phyloP scores from a whole-genome alignment of 768 basidiomycete species.

The Russula sp. region DNA sequence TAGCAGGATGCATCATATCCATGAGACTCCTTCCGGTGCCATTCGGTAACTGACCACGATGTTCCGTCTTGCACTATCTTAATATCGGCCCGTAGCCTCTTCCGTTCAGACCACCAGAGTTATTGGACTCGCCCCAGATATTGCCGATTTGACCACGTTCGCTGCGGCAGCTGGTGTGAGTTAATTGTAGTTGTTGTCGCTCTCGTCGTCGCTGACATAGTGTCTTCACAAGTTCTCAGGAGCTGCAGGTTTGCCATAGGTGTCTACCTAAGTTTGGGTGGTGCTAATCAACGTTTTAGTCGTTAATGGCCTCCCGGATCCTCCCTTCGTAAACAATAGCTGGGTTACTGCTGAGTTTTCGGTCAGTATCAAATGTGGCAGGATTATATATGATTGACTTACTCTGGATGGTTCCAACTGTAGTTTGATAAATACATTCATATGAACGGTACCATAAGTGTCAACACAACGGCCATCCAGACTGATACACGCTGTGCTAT shows the following conservation, averaged over 20 bases:
- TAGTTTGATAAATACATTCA: conserved; percentile 40
- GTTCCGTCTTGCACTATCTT: not conserved
- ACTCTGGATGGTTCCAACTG: not conserved
- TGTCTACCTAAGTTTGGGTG: conserved; percentile 7
- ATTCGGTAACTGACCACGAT: conserved; percentile 29
- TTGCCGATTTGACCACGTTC: conserved; percentile 11
- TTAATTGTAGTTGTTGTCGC: conserved; percentile 32
- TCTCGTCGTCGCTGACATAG: not conserved
- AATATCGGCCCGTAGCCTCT: not conserved
- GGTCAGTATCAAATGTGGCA: conserved; percentile 30
- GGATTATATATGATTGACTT: not conserved
- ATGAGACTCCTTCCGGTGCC: conserved; percentile 27
- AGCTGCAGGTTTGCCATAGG: conserved; percentile 14
- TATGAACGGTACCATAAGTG: conserved; percentile 47
- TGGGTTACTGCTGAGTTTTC: conserved; percentile 54
- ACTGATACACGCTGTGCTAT: conserved; percentile 44
- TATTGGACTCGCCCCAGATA: conserved; percentile 18
- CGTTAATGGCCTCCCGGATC: conserved; percentile 44
- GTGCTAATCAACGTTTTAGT: conserved; percentile 42
- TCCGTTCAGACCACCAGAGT: conserved; percentile 7
- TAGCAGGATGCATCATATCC: conserved; percentile 40
- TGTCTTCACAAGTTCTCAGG: conserved; percentile 14
- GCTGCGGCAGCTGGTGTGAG: conserved; percentile 22
- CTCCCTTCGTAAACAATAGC: conserved; percentile 45
- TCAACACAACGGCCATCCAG: conserved; percentile 48